Evolutionary conservation across 495 filamentous ascomycete species (phyloP).

Genomic region (Cudoniella acicularis): DNA sequence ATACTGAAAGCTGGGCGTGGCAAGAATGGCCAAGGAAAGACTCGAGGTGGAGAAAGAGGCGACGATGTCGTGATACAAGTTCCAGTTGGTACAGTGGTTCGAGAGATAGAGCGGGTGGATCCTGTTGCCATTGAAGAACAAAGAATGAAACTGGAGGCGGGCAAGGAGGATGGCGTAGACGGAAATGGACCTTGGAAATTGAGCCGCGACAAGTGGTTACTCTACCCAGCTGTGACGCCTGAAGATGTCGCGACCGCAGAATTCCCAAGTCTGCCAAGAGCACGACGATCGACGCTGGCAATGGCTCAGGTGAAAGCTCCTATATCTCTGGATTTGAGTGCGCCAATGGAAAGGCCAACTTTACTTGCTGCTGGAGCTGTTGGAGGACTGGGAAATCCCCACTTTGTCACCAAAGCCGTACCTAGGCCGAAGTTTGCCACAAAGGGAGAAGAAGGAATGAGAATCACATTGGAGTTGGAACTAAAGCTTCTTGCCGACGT

Average conservation of each 20-base stretch:
- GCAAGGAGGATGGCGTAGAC: slow-evolving; percentile 31
- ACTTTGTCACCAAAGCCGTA: slow-evolving; percentile 70
- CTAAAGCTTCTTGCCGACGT: slow-evolving; percentile 94
- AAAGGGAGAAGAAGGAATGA: slow-evolving; percentile 73
- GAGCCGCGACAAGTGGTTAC: slow-evolving; percentile 71
- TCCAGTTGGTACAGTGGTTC: slow-evolving; percentile 86
- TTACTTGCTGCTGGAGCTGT: slow-evolving; percentile 87
- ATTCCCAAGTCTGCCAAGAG: slow-evolving; percentile 55
- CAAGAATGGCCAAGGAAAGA: slow-evolving; percentile 81
- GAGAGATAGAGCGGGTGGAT: slow-evolving; percentile 75
- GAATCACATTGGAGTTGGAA: slow-evolving; percentile 79
- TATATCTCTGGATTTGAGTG: slow-evolving; percentile 76
- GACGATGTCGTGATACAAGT: slow-evolving; percentile 86
- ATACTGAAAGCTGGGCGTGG: slow-evolving; percentile 75
- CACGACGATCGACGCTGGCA: slow-evolving; percentile 51
- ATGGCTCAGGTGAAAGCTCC: slow-evolving; percentile 64
- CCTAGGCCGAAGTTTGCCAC: slow-evolving; percentile 82
- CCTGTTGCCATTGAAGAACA: slow-evolving; percentile 63
- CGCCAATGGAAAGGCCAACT: slow-evolving; percentile 75
- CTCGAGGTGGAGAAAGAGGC: slow-evolving; percentile 72
- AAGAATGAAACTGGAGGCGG: slow-evolving; percentile 31
- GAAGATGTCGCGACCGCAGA: slow-evolving; percentile 58
- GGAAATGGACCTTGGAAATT: slow-evolving; percentile 20
- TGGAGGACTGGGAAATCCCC: slow-evolving; percentile 89
- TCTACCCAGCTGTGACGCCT: slow-evolving; percentile 72